phyloP scores from a whole-genome alignment of 2,329 filamentous ascomycete genomes.

The Pseudopithomyces maydicus region DNA sequence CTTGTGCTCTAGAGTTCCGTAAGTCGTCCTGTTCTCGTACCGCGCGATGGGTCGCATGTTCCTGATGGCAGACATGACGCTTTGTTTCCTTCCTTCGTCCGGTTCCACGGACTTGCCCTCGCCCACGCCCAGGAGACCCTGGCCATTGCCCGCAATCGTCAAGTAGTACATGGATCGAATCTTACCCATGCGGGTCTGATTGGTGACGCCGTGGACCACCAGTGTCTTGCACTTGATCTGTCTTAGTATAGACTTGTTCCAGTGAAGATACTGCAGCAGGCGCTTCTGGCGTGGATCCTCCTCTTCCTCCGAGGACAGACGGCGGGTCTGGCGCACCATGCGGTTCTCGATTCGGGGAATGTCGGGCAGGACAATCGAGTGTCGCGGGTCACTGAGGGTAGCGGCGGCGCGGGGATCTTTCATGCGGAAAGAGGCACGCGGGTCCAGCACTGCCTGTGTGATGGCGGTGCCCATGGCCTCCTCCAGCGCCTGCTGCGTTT shows the following conservation, averaged over 20 bases:
- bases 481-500: slow-evolving; percentile 24
- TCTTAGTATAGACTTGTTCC: slow-evolving; percentile 53
- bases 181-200: slow-evolving; percentile 97
- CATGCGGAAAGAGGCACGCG: slow-evolving; percentile 53
- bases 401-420: slow-evolving; percentile 57
- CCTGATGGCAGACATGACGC: slow-evolving; percentile 78
- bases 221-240: slow-evolving; percentile 71
- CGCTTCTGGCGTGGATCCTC: slow-evolving; percentile 55
- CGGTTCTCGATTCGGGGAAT: slow-evolving; percentile 53
- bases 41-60: slow-evolving; percentile 92
- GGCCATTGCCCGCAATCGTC: slow-evolving; percentile 82
- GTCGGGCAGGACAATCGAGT: slow-evolving; percentile 54
- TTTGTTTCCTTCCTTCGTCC: slow-evolving; percentile 70
- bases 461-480: slow-evolving; percentile 38
- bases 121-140: slow-evolving; percentile 85
- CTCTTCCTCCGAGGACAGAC: slow-evolving; percentile 41
- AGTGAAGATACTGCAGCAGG: slow-evolving; percentile 63
- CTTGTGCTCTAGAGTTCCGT: slow-evolving; percentile 81
- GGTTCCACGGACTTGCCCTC: slow-evolving; percentile 85
- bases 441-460: slow-evolving; percentile 44
- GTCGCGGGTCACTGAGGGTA: slow-evolving; percentile 53
- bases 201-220: slow-evolving; percentile 75
- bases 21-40: slow-evolving; percentile 93
- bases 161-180: slow-evolving; percentile 77
- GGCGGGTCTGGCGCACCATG: slow-evolving; percentile 41